Base-by-base conservation (phyloP, 73 alveolate species). In the Loxodes magnus region DNA sequence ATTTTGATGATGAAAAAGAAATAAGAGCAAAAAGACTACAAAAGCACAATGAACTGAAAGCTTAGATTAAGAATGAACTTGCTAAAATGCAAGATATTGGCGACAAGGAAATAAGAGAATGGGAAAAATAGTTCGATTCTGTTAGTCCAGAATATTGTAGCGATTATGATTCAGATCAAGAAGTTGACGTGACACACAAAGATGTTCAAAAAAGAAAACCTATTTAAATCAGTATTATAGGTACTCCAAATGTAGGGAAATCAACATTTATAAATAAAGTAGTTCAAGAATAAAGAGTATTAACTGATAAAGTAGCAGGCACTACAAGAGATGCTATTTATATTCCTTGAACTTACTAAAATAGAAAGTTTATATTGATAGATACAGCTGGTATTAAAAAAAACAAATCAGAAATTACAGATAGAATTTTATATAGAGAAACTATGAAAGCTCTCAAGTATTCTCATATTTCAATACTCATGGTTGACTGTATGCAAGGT, bases 341-440 rank as follows among this genome's bases (percentile, higher is more conserved):
- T 10, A 51, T 74, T 24, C 62, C 50, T 17, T 80, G 92, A 88
- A 71, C 65, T 17, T 64, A 64, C 46, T 53, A 62, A 26, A 94
- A 94, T 17, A 43, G 90, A 27, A 55, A 84, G 14, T 43, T 86
- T 0, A 43, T 36, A 36, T 61, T 86, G 14, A 92, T 86, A 3
- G 97, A 86, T 64, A 86, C 97, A 7, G 93, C 97, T 12, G 97
- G 97, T 3, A 58, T 86, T 23, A 71, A 56, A 37, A 44, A 39
- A 20, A 39, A 64, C 10, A 58, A 34, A 19, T 41, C 43, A 25
- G 42, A 58, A 3, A 44, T 41, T 21, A 23, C 77, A 14, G 84
- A 76, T 29, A 58, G 69, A 48, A 26, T 58, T 20, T 51, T 86
- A 5, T 41, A 63, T n/a, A 82, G 73, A 2, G 77, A 81, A 7